phyloP scores from a whole-genome alignment of 805 yeast species.

The Novakomyces olei region DNA sequence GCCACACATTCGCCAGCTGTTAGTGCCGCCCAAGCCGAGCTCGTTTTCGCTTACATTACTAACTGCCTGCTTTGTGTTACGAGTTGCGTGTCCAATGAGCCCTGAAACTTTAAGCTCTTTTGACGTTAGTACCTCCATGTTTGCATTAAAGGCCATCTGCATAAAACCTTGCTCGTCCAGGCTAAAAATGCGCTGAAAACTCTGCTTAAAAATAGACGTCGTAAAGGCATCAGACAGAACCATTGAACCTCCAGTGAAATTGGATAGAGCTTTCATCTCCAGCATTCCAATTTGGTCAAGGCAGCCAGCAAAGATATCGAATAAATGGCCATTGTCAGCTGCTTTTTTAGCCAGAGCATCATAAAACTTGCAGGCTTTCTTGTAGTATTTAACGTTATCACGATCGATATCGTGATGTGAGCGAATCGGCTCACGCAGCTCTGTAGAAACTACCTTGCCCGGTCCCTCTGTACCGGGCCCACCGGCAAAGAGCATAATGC shows the following conservation, averaged over 20 bases:
- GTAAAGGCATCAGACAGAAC: constrained; percentile 83
- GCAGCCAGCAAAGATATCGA: constrained; percentile 85
- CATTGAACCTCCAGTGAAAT: constrained; percentile 74
- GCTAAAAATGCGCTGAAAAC: constrained; percentile 64
- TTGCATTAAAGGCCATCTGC: constrained; percentile 76
- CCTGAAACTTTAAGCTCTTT: constrained; percentile 79
- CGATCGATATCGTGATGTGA: constrained; percentile 93
- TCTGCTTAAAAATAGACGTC: constrained; percentile 82
- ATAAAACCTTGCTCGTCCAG: constrained; percentile 76
- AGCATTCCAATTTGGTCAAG: constrained; percentile 88
- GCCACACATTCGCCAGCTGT: constrained; percentile 67
- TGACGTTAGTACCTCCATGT: constrained; percentile 68
- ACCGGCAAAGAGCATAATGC: constrained; percentile 73
- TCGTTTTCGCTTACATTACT: constrained; percentile 77
- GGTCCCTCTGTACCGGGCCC: constrained; percentile 93
- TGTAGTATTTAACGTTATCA: constrained; percentile 68
- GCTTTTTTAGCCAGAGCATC: constrained; percentile 52
- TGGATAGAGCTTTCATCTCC: constrained; percentile 74
- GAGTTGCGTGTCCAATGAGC: constrained; percentile 76
- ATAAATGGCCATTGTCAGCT: constrained; percentile 50
- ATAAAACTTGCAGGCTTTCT: constrained; percentile 66
- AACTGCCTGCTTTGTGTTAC: constrained; percentile 37
- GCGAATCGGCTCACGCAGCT: constrained; percentile 85
- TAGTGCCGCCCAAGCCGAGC: constrained; percentile 83
- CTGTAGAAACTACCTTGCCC: constrained; percentile 78